Evolutionary conservation across 1,284 basidiomycete species (phyloP), one percentile per base, ranked within the genome.

Genomic region (Heterobasidion occidentale): DNA sequence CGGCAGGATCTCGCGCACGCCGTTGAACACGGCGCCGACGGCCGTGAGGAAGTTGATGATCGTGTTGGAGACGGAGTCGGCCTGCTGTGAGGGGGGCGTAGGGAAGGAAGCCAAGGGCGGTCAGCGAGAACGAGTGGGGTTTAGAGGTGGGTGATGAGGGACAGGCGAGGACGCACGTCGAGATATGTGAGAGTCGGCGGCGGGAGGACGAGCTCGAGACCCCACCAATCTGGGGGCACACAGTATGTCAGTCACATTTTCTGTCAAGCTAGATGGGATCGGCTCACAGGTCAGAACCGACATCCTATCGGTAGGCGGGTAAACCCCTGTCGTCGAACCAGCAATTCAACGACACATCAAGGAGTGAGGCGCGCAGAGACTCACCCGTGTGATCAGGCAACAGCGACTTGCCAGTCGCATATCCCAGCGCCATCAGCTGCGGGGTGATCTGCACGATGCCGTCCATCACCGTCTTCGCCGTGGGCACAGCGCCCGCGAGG

Each of bases 221-320:
- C 89, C 89, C 89, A 92, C 90, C 90, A 90, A 68, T 90, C 88
- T 88, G 59, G 4, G 36, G 49, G 47, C 50, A 34, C 53, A 46
- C 45, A 6, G 46, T 53, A 48, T 60, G 51, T 27, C 27, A 46
- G 47, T 38, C 9, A 38, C 9, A 54, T 5, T 27, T 27, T 27
- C 4, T 5, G 0, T 1, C 46, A 36, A 15, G 51, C 14, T 11
- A 9, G n/a, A 36, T 49, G 20, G 33, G 58, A 42, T 20, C 33
- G 48, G 67, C 80, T 67, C 66, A 90, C 88, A 90, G n/a, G 88
- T 89, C 20, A 92, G 70, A 15, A 87, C 77, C 11, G 86, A 88
- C 68, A 91, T 80, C 51, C 89, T 78, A 65, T 92, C 89, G 1
- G 74, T 79, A 1, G 89, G 90, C 2, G 88, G 88, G 63, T 83